Conservation (phyloP, 805 yeast species). For the Myxozyma udenii region DNA sequence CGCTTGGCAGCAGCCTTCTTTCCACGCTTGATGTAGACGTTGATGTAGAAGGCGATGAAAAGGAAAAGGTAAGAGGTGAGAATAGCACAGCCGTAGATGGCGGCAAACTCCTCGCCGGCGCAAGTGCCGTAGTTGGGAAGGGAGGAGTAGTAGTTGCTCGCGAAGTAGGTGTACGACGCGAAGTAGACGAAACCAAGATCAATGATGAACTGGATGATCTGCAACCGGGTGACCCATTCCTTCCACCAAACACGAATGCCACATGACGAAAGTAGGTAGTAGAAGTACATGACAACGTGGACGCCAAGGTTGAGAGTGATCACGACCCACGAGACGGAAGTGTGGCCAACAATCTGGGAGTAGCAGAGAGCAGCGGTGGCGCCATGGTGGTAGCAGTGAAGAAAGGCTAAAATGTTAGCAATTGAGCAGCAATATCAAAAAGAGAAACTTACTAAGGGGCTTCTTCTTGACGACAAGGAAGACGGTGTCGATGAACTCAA, state of each 20-base stretch:
- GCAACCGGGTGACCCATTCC: conserved; percentile 97
- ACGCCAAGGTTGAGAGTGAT: conserved; percentile 84
- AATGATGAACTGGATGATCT: conserved; percentile 86
- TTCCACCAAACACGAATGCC: conserved; percentile 99
- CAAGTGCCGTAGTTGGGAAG: conserved; percentile 83
- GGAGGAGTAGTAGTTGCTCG: conserved; percentile 59
- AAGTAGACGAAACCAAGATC: conserved; percentile 89
- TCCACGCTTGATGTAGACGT: conserved; percentile 59
- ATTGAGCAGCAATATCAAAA: neutral
- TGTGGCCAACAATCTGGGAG: conserved; percentile 85
- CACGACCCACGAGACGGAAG: conserved; percentile 94
- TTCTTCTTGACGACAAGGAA: conserved; percentile 89
- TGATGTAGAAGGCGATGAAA: conserved; percentile 89
- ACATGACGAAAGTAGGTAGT: conserved; percentile 87
- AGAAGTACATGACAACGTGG: conserved; percentile 96
- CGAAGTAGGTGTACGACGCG: conserved; percentile 89
- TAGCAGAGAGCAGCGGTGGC: conserved; percentile 94
- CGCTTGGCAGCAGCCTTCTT: conserved; percentile 29
- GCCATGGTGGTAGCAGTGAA: conserved; percentile 97
- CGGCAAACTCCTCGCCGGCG: conserved; percentile 90
- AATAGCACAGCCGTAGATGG: conserved; percentile 83
- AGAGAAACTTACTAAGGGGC: conserved; percentile 52
- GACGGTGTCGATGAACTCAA: conserved; percentile 87
- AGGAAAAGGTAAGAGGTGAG: conserved; percentile 83
- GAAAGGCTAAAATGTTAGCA: conserved; percentile 47